A percentile compares a stretch with the other conserved stretches of the same genome.
Evolutionary conservation across 2,329 filamentous ascomycete genomes (phyloP).

Genomic region (Aspergillus japonicus): DNA sequence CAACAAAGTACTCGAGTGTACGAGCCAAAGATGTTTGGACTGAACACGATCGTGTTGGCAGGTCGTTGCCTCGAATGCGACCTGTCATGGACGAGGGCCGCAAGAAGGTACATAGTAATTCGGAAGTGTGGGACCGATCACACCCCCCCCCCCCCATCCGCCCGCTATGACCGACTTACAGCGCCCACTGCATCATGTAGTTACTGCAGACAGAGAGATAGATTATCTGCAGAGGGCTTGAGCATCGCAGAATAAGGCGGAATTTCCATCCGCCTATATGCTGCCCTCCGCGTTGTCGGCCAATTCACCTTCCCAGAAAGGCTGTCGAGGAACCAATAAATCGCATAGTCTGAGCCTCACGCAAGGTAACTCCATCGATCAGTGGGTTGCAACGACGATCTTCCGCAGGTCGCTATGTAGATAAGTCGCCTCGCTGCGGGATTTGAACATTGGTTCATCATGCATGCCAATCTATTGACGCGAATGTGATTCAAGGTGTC

Average conservation of each 20-base stretch:
- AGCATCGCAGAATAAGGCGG: neutral
- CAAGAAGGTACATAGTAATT: neutral
- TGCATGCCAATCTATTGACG: neutral
- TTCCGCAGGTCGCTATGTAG: neutral
- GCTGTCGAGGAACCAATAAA: neutral
- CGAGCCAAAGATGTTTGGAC: neutral
- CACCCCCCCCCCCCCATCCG: neutral
- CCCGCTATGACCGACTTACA: neutral
- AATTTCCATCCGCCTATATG: neutral
- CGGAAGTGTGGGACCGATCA: neutral
- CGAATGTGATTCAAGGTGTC: neutral
- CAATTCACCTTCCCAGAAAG: neutral
- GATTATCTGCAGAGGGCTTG: neutral
- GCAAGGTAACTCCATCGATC: conserved; percentile 1
- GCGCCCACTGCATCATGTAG: neutral
- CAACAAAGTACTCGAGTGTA: neutral
- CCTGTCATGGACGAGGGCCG: neutral
- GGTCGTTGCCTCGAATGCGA: neutral
- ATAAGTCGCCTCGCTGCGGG: conserved; percentile 3
- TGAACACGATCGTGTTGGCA: neutral
- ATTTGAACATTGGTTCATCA: neutral
- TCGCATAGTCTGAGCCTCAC: conserved; percentile 1
- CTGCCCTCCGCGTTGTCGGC: neutral
- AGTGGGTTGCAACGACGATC: conserved; percentile 3
- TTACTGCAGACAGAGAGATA: neutral